These are phyloP conservation scores for Fusarium sororula DNA, from an alignment of 2,329 filamentous ascomycete genomes.

Conservation along the genomic window DNA sequence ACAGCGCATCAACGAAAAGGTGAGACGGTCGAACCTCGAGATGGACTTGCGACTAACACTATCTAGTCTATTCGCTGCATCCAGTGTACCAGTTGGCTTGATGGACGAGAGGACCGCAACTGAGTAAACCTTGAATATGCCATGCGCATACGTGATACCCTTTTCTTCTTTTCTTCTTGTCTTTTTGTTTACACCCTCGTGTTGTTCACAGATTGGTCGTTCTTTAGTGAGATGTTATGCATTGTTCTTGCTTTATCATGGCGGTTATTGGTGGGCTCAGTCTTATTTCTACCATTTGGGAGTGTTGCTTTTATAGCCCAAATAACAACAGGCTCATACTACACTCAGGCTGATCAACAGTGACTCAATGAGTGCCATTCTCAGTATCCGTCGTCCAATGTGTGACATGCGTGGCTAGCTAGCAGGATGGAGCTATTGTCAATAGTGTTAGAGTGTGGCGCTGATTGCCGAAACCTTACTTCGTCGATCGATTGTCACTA, in stretches of 20 bases:
- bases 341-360: background rate
- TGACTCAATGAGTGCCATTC: background rate
- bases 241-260: background rate
- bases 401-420: background rate
- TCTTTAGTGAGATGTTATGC: background rate
- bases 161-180: background rate
- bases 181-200: background rate
- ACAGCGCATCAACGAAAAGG: constrained; percentile 71
- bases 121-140: background rate
- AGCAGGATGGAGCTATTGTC: background rate
- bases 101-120: constrained; percentile 57
- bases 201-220: background rate
- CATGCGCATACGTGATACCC: constrained; percentile 16
- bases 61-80: constrained; percentile 55
- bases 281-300: background rate
- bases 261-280: background rate
- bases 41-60: constrained; percentile 2
- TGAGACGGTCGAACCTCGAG: constrained; percentile 41
- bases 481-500: background rate
- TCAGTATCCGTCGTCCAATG: background rate
- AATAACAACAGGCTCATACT: background rate
- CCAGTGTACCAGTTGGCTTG: constrained; percentile 62
- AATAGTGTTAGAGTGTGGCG: background rate
- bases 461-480: constrained; percentile 10
- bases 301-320: background rate